These are phyloP conservation scores for Trichoderma atrobrunneum DNA, from an alignment of 2,329 filamentous ascomycete genomes.

Conservation along the genomic window DNA sequence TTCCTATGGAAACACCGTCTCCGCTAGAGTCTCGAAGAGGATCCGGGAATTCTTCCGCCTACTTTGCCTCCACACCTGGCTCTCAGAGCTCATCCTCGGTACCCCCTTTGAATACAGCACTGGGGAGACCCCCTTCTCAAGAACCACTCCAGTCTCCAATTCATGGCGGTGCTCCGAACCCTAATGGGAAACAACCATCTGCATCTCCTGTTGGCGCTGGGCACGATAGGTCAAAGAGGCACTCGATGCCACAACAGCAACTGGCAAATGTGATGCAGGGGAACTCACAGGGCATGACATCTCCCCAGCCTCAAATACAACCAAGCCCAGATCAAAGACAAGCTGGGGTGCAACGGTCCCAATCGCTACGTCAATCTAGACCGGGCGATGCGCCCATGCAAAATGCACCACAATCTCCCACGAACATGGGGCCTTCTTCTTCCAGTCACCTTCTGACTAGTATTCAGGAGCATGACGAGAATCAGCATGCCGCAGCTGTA, in stretches of 20 bases:
- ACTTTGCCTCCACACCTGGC: slow-evolving; percentile 14
- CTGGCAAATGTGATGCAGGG: background rate
- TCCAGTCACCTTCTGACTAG: slow-evolving; percentile 19
- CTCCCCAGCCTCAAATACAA: background rate
- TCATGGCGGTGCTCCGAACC: background rate
- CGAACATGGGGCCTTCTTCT: background rate
- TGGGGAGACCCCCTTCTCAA: background rate
- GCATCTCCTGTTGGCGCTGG: background rate
- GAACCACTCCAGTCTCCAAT: slow-evolving; percentile 6
- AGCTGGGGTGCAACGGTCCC: slow-evolving; percentile 6
- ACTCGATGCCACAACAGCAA: slow-evolving; percentile 10
- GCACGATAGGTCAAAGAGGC: slow-evolving; percentile 6
- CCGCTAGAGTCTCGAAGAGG: slow-evolving; percentile 20
- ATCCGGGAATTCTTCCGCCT: slow-evolving; percentile 16
- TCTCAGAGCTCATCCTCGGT: background rate
- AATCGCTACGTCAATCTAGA: slow-evolving; percentile 11
- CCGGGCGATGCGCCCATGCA: background rate
- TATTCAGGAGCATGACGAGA: slow-evolving; percentile 24
- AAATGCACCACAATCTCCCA: background rate
- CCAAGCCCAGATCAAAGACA: background rate
- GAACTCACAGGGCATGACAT: background rate
- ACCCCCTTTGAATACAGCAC: background rate
- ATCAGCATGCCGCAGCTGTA: background rate
- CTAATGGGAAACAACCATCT: background rate
- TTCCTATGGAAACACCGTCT: slow-evolving; percentile 21